phyloP scores from a whole-genome alignment of 441 rosid genomes.

The Erodium trifolium region DNA sequence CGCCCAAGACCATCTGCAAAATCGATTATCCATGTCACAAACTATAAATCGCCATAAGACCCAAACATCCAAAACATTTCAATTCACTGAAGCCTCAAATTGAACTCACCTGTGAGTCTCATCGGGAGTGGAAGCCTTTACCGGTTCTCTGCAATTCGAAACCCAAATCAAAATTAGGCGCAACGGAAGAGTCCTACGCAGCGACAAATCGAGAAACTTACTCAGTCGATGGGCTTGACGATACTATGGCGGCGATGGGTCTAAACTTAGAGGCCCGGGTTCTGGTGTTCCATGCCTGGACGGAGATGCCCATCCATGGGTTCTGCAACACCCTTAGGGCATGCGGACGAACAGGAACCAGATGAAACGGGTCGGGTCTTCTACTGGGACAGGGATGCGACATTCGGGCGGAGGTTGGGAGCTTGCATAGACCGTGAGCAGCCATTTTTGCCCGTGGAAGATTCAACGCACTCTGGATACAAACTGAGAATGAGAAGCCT shows the following conservation, averaged over 20 bases:
- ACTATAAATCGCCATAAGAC: background rate
- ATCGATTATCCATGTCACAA: background rate
- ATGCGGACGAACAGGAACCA: background rate
- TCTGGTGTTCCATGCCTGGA: background rate
- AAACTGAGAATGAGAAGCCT: background rate
- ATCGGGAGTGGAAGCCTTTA: background rate
- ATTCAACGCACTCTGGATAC: background rate
- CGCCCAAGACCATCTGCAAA: conserved; percentile 3
- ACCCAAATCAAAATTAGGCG: background rate
- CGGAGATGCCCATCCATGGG: background rate
- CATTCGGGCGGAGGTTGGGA: background rate
- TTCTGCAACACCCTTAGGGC: background rate
- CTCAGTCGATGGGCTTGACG: background rate
- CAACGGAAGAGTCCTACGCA: background rate
- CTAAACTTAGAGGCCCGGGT: background rate
- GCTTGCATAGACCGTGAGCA: conserved; percentile 4
- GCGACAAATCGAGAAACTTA: background rate
- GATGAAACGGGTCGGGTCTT: background rate
- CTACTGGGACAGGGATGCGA: background rate
- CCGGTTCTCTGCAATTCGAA: background rate
- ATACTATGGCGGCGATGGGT: background rate
- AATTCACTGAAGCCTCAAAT: background rate
- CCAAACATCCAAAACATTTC: background rate
- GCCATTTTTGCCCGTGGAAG: background rate
- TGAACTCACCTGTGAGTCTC: background rate